Base-by-base conservation (phyloP, 176 grass and related monocot species). In the Luzula sylvatica region DNA sequence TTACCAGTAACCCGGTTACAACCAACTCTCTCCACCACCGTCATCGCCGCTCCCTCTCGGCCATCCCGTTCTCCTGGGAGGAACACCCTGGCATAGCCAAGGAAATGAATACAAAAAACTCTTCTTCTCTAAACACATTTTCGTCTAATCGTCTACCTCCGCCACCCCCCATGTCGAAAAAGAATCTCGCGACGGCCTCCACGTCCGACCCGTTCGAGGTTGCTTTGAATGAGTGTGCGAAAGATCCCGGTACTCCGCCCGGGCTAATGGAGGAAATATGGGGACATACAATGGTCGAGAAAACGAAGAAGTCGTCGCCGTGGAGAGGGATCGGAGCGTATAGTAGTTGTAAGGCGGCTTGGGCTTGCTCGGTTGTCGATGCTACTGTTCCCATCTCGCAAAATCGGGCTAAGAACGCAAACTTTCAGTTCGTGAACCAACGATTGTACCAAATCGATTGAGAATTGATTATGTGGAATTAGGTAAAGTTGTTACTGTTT, bases 11-110 rank as follows among this genome's bases (percentile, higher is more conserved):
- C 0, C 11, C 9, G 3, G 17, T 8, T 15, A 26, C 20, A 9
- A 9, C 41, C n/a, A 19, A 3, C 3, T 8, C 8, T 4, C 13
- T 13, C 13, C 43, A 18, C 2, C 50, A 30, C 26, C 38, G n/a
- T 13, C 59, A 30, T 21, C 51, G 21, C 15, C 51, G 0, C 16
- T 2, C 35, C 2, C 17, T 56, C 23, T 69, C 66, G 5, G 39
- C 66, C 11, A 46, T 69, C 52, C 66, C 66, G 0, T 69, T 69
- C 39, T 69, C 66, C 39, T 69, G 66, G 66, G 66, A 69, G 23
- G 22, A 69, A 35, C 66, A 47, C 66, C 66, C 66, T 1, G 66
- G 66, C 8, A 57, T 69, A 5, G 23, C 66, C 49, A 69, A 69
- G 56, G 22, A 20, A 8, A 26, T 3, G 11, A 23, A 28, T 3